These are phyloP conservation scores for Ambispora gerdemannii DNA, from an alignment of 192 early-diverging fungal genomes.

Conservation along the genomic window DNA sequence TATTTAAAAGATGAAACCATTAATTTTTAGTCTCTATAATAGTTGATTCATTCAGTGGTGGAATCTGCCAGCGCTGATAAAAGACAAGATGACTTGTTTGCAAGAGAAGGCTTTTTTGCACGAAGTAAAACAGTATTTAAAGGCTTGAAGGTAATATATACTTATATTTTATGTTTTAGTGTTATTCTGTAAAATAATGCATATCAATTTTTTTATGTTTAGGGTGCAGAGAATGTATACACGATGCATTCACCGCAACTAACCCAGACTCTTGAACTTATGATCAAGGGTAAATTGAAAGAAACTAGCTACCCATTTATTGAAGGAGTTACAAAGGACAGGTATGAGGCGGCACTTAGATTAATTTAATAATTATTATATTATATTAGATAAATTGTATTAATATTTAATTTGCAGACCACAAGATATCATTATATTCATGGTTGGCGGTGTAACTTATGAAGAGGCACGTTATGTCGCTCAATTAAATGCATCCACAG, in stretches of 20 bases:
- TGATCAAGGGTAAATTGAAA: slow-evolving; percentile 78
- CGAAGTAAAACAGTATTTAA: slow-evolving; percentile 87
- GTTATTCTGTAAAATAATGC: not conserved
- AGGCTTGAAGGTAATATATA: slow-evolving; percentile 70
- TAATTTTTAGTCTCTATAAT: not conserved
- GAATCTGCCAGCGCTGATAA: slow-evolving; percentile 74
- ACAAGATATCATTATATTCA: slow-evolving; percentile 94
- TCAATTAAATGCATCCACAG: slow-evolving; percentile 74
- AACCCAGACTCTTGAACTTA: slow-evolving; percentile 69
- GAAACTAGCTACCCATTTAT: slow-evolving; percentile 77
- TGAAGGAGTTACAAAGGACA: slow-evolving; percentile 55
- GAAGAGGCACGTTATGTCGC: slow-evolving; percentile 87
- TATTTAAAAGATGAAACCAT: not conserved
- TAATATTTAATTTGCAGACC: slow-evolving; percentile 53
- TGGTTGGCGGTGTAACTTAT: slow-evolving; percentile 92
- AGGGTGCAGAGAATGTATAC: slow-evolving; percentile 98
- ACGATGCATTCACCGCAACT: slow-evolving; percentile 93
- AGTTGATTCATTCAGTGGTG: slow-evolving; percentile 70
- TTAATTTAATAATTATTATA: no score
- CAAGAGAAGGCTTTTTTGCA: slow-evolving; percentile 82
- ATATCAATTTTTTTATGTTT: slow-evolving; percentile 17
- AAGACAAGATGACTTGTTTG: slow-evolving; percentile 86
- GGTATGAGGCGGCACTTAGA: slow-evolving; percentile 36
- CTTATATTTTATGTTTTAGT: not conserved
- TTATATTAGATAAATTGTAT: no score